Conservation (phyloP, 257 asterid genomes). For the Parsonsia alboflavescens region DNA sequence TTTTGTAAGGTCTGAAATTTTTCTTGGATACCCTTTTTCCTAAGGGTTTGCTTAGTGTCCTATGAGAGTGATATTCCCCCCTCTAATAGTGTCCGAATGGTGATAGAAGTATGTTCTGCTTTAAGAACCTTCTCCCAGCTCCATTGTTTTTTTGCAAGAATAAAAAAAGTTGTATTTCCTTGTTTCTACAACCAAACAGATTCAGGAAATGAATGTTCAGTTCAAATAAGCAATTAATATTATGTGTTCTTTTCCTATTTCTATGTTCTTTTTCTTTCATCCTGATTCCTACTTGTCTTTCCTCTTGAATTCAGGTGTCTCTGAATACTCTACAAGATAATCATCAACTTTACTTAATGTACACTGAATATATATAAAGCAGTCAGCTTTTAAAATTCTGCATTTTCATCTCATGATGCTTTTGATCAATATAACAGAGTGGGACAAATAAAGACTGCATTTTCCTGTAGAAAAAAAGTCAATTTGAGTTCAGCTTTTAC, state of each 20-base stretch:
- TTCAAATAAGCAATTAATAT: not conserved
- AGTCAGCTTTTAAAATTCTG: not conserved
- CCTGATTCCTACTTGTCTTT: too few species aligned
- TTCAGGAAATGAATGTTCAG: constrained; percentile 3
- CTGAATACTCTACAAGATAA: not conserved
- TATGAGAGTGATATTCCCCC: not conserved
- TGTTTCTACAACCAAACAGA: not conserved
- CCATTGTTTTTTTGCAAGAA: not conserved
- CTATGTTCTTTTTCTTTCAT: not conserved
- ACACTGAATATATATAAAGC: not conserved
- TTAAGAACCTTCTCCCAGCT: not conserved
- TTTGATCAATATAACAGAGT: not conserved
- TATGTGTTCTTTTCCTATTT: not conserved
- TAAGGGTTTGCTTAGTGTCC: not conserved
- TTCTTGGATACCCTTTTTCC: not conserved
- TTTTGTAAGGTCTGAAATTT: not conserved
- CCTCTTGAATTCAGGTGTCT: too few species aligned
- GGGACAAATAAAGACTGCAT: not conserved
- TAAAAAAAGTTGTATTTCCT: constrained; percentile 6
- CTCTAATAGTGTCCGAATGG: not conserved
- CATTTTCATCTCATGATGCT: not conserved
- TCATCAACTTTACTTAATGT: not conserved
- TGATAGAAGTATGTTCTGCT: constrained; percentile 3
- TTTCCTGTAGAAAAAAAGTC: not conserved
- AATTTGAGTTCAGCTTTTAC: not conserved